Evolutionary conservation across 1,284 basidiomycete species (phyloP).

Genomic region (Gastroboletus turbinatus): DNA sequence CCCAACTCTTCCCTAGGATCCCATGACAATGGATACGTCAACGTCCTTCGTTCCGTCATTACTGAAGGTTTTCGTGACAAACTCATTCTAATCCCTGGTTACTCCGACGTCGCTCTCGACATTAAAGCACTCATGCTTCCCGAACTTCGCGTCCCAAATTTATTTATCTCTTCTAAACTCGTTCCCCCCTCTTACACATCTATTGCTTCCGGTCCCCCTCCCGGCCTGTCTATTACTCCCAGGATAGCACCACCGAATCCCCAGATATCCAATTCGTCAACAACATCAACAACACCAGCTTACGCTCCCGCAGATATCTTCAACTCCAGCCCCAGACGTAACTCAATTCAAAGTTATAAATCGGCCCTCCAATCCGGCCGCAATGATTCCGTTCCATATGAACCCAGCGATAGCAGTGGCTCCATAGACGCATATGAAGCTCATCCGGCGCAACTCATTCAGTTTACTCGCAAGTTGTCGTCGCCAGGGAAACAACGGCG

Average conservation of each 20-base stretch:
- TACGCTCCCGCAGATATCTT: conserved; percentile 14
- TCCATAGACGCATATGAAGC: conserved; percentile 38
- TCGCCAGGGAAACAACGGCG: conserved; percentile 40
- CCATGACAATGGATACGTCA: conserved; percentile 73
- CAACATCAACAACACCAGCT: conserved; percentile 6
- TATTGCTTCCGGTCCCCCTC: conserved; percentile 28
- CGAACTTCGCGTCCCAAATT: conserved; percentile 52
- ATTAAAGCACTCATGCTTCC: conserved; percentile 58
- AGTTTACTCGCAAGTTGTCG: conserved; percentile 29
- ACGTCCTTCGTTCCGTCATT: conserved; percentile 59
- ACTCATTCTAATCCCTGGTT: conserved; percentile 64
- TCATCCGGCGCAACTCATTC: conserved; percentile 27
- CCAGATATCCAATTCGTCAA: conserved; percentile 19
- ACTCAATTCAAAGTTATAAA: conserved; percentile 38
- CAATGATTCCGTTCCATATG: conserved; percentile 20
- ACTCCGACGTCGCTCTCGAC: conserved; percentile 58
- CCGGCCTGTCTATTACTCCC: conserved; percentile 23
- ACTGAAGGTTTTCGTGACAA: conserved; percentile 65
- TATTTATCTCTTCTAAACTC: conserved; percentile 62
- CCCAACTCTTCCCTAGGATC: conserved; percentile 44
- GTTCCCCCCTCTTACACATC: conserved; percentile 27
- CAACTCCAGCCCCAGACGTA: conserved; percentile 14
- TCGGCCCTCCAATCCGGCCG: conserved; percentile 24
- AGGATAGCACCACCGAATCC: conserved; percentile 10
- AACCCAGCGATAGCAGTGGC: conserved; percentile 31